Conservation (phyloP, 108 stramenopile species). For the Epipyxis sp. region DNA sequence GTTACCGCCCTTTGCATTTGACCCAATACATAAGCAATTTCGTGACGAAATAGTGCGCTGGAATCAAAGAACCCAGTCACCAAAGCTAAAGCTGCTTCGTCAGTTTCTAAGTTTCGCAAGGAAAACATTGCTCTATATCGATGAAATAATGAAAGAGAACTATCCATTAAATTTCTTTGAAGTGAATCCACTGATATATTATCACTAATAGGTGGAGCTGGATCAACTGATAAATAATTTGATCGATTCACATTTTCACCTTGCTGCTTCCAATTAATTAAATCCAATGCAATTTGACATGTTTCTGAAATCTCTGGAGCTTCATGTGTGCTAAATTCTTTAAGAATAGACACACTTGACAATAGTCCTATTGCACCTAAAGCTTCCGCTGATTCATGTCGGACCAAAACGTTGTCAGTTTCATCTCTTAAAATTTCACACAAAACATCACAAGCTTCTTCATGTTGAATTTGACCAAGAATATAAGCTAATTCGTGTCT, state of each 20-base stretch:
- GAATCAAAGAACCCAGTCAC: conserved; percentile 67
- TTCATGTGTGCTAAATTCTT: conserved; percentile 26
- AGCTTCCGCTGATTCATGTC: conserved; percentile 84
- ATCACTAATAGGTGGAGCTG: conserved; percentile 43
- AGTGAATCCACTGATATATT: conserved; percentile 57
- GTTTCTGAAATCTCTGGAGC: conserved; percentile 80
- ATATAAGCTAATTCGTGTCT: conserved; percentile 97
- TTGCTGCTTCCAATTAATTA: conserved; percentile 64
- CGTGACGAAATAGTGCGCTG: conserved; percentile 88
- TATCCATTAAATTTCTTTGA: conserved; percentile 67
- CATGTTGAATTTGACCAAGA: conserved; percentile 85
- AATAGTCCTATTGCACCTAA: conserved; percentile 86
- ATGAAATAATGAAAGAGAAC: conserved; percentile 69
- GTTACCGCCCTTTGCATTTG: conserved; percentile 84
- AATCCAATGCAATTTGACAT: conserved; percentile 75
- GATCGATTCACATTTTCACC: neutral
- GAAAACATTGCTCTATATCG: conserved; percentile 97
- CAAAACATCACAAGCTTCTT: conserved; percentile 55
- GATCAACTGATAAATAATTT: conserved; percentile 52
- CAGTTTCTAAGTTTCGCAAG: conserved; percentile 80
- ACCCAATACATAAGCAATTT: conserved; percentile 97
- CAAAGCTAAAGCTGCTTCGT: conserved; percentile 71
- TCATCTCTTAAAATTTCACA: conserved; percentile 54
- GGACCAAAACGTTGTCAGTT: conserved; percentile 66
- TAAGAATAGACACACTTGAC: conserved; percentile 38